phyloP scores from a whole-genome alignment of 306 rosid genomes.

The Vicia sativa region DNA sequence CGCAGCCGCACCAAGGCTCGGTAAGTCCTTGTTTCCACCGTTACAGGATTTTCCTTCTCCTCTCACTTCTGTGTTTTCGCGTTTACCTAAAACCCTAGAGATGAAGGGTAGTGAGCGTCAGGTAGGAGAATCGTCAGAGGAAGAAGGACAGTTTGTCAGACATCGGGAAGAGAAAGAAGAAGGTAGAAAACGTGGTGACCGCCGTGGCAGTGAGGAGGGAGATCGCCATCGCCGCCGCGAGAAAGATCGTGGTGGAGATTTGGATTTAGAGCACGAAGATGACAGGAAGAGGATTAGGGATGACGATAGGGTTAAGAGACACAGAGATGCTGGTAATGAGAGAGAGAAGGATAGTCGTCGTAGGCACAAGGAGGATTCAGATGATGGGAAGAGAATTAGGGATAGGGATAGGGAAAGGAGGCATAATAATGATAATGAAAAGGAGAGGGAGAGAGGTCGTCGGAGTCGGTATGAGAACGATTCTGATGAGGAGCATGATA shows the following conservation, averaged over 20 bases:
- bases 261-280: neutral
- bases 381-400: neutral
- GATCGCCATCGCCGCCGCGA: neutral
- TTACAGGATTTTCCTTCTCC: too few species aligned
- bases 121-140: neutral
- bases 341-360: neutral
- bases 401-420: constrained; percentile 8
- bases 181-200: neutral
- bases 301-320: neutral
- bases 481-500: neutral
- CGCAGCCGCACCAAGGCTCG: too few species aligned
- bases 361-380: neutral
- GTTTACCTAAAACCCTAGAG: neutral
- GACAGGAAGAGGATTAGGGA: neutral
- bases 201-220: neutral
- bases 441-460: neutral
- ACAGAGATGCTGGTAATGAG: neutral
- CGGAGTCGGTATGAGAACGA: neutral
- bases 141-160: constrained; percentile 3
- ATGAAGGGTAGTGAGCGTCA: neutral
- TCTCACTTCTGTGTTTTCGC: neutral
- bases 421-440: neutral
- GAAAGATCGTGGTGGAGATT: neutral
- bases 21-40: too few species aligned
- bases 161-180: neutral